A percentile compares a stretch with the other conserved stretches of the same genome.
Evolutionary conservation across 2,329 filamentous ascomycete species (phyloP).

Genomic region (Dryadomyces sulphureus): DNA sequence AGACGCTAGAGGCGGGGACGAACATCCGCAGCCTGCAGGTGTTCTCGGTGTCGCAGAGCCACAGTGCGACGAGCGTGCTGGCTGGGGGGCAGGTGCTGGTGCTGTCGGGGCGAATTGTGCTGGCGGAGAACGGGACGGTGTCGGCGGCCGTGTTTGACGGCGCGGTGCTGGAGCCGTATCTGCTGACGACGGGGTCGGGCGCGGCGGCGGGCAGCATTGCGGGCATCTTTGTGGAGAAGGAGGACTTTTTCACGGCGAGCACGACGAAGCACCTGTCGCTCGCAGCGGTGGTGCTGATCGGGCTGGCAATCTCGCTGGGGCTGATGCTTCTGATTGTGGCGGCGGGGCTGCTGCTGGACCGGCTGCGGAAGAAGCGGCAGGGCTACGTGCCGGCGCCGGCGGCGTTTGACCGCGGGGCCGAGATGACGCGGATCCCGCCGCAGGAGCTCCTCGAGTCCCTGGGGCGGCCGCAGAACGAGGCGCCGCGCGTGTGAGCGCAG

Average conservation of each 20-base stretch:
- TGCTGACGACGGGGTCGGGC: constrained; percentile 56
- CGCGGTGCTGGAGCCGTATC: constrained; percentile 60
- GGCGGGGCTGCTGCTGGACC: constrained; percentile 59
- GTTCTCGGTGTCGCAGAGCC: constrained; percentile 54
- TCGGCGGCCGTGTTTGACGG: constrained; percentile 86
- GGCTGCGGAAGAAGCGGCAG: constrained; percentile 60
- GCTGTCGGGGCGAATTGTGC: constrained; percentile 67
- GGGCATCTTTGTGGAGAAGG: constrained; percentile 68
- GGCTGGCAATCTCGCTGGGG: constrained; percentile 61
- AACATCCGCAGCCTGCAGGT: constrained; percentile 69
- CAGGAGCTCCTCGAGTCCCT: constrained; percentile 43
- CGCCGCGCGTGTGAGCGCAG: constrained; percentile 31
- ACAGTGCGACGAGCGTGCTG: constrained; percentile 50
- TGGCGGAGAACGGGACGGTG: constrained; percentile 63
- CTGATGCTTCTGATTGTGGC: constrained; percentile 67
- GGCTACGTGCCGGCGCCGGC: constrained; percentile 66
- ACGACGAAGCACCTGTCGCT: constrained; percentile 45
- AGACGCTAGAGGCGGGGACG: constrained; percentile 49
- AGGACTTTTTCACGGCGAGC: constrained; percentile 53
- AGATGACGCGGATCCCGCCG: constrained; percentile 45
- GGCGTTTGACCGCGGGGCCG: constrained; percentile 44
- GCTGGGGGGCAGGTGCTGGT: constrained; percentile 57
- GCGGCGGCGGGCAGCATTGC: constrained; percentile 60
- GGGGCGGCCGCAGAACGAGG: constrained; percentile 30
- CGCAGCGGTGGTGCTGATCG: constrained; percentile 69